These are phyloP conservation scores for Metschnikowia henanensis DNA, from an alignment of 805 yeast genomes.

Conservation along the genomic window DNA sequence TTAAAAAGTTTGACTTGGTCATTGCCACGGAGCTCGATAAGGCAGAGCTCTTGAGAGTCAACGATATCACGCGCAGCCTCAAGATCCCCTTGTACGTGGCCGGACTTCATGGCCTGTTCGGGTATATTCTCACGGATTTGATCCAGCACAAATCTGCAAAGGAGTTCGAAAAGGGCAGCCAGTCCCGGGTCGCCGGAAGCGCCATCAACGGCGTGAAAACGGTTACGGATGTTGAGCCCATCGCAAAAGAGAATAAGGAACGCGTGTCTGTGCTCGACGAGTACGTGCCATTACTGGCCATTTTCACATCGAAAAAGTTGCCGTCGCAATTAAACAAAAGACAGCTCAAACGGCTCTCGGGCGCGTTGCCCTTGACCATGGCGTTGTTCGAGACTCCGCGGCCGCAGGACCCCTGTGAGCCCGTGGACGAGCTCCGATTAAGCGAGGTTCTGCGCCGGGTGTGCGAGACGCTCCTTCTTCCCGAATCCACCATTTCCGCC, in stretches of 20 bases:
- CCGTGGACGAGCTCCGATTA: conserved; percentile 24
- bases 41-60: conserved; percentile 46
- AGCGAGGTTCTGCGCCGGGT: conserved; percentile 27
- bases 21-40: conserved; percentile 67
- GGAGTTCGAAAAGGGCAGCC: conserved; percentile 51
- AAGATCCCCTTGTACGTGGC: conserved; percentile 68
- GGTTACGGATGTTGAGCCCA: conserved; percentile 28
- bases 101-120: conserved; percentile 77
- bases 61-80: conserved; percentile 53
- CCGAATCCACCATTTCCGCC: conserved; percentile 44
- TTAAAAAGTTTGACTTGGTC: conserved; percentile 62
- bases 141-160: conserved; percentile 58
- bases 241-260: conserved; percentile 45
- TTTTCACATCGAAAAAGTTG: conserved; percentile 36
- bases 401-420: conserved; percentile 23
- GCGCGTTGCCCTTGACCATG: conserved; percentile 57
- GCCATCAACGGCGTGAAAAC: conserved; percentile 47
- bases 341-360: conserved; percentile 51
- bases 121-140: conserved; percentile 79
- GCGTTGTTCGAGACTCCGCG: conserved; percentile 51
- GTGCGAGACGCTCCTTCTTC: conserved; percentile 37
- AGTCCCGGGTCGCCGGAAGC: conserved; percentile 42
- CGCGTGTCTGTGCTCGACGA: conserved; percentile 37
- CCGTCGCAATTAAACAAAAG: conserved; percentile 43
- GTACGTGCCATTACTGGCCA: conserved; percentile 34